Percentiles rank a stretch among this genome's conserved stretches.
Conservation (phyloP, 805 yeast species). For the Pichia phayaonensis region DNA sequence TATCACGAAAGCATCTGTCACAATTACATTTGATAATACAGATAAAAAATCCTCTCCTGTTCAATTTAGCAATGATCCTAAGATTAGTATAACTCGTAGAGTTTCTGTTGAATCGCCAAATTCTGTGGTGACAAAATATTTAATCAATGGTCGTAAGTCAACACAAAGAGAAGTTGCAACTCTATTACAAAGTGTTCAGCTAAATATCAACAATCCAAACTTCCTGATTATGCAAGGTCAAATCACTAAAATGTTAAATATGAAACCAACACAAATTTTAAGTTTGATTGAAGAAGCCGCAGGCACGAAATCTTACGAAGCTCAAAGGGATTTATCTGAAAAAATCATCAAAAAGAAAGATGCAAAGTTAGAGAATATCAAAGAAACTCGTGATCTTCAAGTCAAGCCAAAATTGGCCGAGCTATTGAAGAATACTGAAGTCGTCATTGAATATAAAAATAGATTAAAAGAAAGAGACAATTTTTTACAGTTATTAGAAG, state of each 20-base stretch:
- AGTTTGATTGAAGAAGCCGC: constrained; percentile 97
- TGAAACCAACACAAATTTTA: constrained; percentile 87
- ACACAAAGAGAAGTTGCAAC: constrained; percentile 89
- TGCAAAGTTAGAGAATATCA: constrained; percentile 70
- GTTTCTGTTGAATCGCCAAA: constrained; percentile 73
- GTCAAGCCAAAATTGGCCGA: constrained; percentile 87
- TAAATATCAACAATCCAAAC: constrained; percentile 94
- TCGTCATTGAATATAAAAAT: constrained; percentile 79
- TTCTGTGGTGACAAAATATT: constrained; percentile 43
- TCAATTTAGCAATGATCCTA: constrained; percentile 70
- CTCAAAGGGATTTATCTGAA: constrained; percentile 84
- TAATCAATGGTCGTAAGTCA: constrained; percentile 93
- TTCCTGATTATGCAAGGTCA: constrained; percentile 98
- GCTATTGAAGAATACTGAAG: constrained; percentile 71
- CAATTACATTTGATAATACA: constrained; percentile 86
- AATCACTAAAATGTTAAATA: constrained; percentile 92
- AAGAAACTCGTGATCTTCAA: constrained; percentile 68
- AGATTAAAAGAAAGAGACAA: constrained; percentile 10
- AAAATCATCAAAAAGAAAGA: constrained; percentile 90
- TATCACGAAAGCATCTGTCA: constrained; percentile 92
- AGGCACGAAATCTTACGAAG: constrained; percentile 93
- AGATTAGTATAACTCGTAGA: constrained; percentile 88
- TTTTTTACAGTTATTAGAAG: constrained; percentile 5
- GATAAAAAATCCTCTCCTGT: constrained; percentile 76
- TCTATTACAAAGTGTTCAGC: constrained; percentile 87